These are phyloP conservation scores for Rutstroemia sydowiana DNA, from an alignment of 2,329 filamentous ascomycete genomes.

Conservation along the genomic window DNA sequence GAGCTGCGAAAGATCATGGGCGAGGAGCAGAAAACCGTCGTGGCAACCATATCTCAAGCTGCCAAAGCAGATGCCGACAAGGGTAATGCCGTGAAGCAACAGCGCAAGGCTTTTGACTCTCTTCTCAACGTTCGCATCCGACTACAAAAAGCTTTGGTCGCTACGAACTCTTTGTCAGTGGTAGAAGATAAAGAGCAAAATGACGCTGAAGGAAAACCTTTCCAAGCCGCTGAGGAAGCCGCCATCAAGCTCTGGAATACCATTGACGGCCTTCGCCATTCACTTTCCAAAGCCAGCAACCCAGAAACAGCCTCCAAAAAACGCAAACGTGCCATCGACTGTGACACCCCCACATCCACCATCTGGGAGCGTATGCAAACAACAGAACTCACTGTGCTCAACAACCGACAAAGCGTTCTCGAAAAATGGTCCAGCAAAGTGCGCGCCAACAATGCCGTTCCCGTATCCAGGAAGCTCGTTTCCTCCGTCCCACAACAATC, in stretches of 20 bases:
- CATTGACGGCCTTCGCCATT: slow-evolving; percentile 61
- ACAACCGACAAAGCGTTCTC: slow-evolving; percentile 62
- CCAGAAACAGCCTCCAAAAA: slow-evolving; percentile 47
- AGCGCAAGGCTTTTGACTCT: slow-evolving; percentile 79
- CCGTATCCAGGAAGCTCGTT: slow-evolving; percentile 51
- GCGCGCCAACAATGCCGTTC: slow-evolving; percentile 49
- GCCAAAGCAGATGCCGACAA: slow-evolving; percentile 75
- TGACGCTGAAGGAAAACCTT: slow-evolving; percentile 41
- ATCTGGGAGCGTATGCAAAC: slow-evolving; percentile 67
- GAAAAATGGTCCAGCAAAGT: slow-evolving; percentile 89
- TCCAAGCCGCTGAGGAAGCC: slow-evolving; percentile 72
- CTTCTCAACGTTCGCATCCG: slow-evolving; percentile 87
- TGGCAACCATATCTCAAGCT: slow-evolving; percentile 52
- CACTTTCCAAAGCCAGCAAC: slow-evolving; percentile 44
- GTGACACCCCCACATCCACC: slow-evolving; percentile 50
- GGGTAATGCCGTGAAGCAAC: slow-evolving; percentile 76
- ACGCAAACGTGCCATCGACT: slow-evolving; percentile 48
- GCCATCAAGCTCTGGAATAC: slow-evolving; percentile 81
- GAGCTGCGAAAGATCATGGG: slow-evolving; percentile 62
- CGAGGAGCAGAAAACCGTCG: slow-evolving; percentile 58
- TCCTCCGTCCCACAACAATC: slow-evolving; percentile 46
- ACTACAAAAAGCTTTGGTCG: slow-evolving; percentile 81
- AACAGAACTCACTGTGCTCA: slow-evolving; percentile 51
- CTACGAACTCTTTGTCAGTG: slow-evolving; percentile 64
- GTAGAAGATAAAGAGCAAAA: slow-evolving; percentile 37